Evolutionary conservation across 352 stramenopile species (phyloP).

Genomic region (Pythium chondricola): DNA sequence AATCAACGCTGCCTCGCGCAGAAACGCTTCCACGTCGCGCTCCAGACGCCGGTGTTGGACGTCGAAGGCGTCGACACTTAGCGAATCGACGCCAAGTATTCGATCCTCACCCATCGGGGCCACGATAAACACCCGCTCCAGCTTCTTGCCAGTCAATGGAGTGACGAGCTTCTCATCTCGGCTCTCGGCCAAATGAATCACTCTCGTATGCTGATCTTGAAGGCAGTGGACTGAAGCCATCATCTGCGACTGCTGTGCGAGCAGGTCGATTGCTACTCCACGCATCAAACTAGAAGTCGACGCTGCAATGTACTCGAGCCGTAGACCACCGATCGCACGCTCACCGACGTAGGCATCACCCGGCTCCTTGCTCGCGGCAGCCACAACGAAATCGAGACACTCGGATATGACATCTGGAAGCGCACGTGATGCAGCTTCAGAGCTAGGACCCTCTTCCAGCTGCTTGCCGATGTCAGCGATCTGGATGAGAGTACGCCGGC

Average conservation of each 20-base stretch:
- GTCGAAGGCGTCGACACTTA: slow-evolving; percentile 43
- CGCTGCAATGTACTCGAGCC: slow-evolving; percentile 28
- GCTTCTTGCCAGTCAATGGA: slow-evolving; percentile 15
- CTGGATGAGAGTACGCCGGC: slow-evolving; percentile 22
- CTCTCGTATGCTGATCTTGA: slow-evolving; percentile 20
- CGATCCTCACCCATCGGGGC: slow-evolving; percentile 45
- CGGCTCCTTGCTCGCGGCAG: slow-evolving; percentile 20
- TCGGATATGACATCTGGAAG: slow-evolving; percentile 23
- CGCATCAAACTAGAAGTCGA: slow-evolving; percentile 47
- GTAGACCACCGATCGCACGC: slow-evolving; percentile 17
- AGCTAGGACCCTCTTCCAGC: slow-evolving; percentile 13
- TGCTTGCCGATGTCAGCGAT: slow-evolving; percentile 15
- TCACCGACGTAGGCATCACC: slow-evolving; percentile 56
- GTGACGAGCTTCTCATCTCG: slow-evolving; percentile 22
- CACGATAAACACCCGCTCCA: slow-evolving; percentile 29
- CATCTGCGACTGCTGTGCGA: slow-evolving; percentile 19
- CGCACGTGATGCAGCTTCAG: slow-evolving; percentile 6
- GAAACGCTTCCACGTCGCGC: slow-evolving; percentile 43
- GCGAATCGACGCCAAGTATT: slow-evolving; percentile 54
- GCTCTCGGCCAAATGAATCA: slow-evolving; percentile 28
- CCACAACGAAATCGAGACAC: slow-evolving; percentile 24
- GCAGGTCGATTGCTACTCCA: slow-evolving; percentile 27
- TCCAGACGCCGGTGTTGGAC: slow-evolving; percentile 31
- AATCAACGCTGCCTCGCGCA: slow-evolving; percentile 23
- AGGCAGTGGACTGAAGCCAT: slow-evolving; percentile 44